Evolutionary conservation across 495 filamentous ascomycete species (phyloP), one percentile per base, ranked within the genome.

Genomic region (Copromyces sp.): DNA sequence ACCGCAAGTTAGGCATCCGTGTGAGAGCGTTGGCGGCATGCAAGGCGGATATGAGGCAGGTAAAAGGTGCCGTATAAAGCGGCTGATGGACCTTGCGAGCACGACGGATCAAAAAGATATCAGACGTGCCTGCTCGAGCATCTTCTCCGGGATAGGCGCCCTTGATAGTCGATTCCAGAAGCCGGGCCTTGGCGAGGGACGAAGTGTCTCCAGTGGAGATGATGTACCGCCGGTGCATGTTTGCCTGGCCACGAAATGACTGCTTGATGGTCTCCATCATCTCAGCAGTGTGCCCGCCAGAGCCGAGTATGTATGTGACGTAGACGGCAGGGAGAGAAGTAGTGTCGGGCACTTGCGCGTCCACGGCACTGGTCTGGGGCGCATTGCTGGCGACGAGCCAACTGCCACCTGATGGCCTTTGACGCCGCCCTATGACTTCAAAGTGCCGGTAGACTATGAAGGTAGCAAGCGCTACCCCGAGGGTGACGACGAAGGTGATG

Each of bases 211-310:
- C 94, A 1, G 85, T 86, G 70, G 89, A 91, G 61, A 96, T 85
- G 16, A 97, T 83, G 80, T 97, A 99, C 70, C 92, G 95, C 24
- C 95, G 89, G 77, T 92, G 89, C 5, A 83, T 86, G 77, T 87
- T 90, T 71, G 78, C 69, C 40, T 76, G 79, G 3, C 80, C 76
- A 29, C 81, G 71, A 47, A 86, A 80, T 17, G 82, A 80, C 38
- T 85, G 83, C 35, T 85, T 80, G 35, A 98, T 85, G 81, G 96
- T 90, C 73, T 90, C 88, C 61, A 97, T 83, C 92, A 98, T 96
- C 83, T 99, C 95, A 14, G 93, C 88, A 1, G 95, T 97, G 83
- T 99, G 95, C 5, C 95, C 95, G 72, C 95, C 95, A 38, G 92
- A 95, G 45, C 95, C 95, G 70, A 98, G 90, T 69, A 98, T 88